Base-by-base conservation (phyloP, 495 filamentous ascomycete genomes). In the Cairneyella variabilis region DNA sequence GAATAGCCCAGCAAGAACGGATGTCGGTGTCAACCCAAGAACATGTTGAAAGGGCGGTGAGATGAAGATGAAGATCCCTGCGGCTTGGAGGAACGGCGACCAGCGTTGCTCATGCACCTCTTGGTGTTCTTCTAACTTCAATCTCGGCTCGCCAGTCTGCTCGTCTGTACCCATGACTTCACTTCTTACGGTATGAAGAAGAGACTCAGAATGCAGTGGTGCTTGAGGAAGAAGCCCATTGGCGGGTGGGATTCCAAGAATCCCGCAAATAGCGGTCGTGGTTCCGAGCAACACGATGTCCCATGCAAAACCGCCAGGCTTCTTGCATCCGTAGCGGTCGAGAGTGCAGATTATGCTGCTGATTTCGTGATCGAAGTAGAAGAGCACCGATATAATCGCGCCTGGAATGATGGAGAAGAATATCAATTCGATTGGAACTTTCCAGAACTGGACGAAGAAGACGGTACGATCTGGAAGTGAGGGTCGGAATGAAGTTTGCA, bases 291-390 rank as follows among this genome's bases (percentile, higher is more conserved):
- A 69, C 6, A 79, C 69, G 14, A 86, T 80, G 54, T 86, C 84
- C 84, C 84, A 87, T 1, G 84, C 83, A 54, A 84, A 86, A 0
- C 85, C 84, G 3, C 80, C 78, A 1, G 83, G 83, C 54, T 87
- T 87, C 37, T 69, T 70, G 2, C 80, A 80, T 4, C 84, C 83
- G 61, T 88, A 86, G 16, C 82, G 77, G 17, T 81, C 75, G 48
- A 85, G 76, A 0, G 84, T 88, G 60, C 83, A 86, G 43, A 86
- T 87, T 49, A 88, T 88, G n/a, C 82, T 86, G 60, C 80, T 85
- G 21, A 88, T 82, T 59, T 88, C 84, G 48, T 87, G 85, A 51
- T 88, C 84, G 58, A 88, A 88, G 69, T 85, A 88, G 71, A 87
- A 88, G 0, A 88, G 74, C 0, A 82, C 70, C 1, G 83, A 88